phyloP scores from a whole-genome alignment of 352 stramenopile species.

The Phytopythium delawarense region DNA sequence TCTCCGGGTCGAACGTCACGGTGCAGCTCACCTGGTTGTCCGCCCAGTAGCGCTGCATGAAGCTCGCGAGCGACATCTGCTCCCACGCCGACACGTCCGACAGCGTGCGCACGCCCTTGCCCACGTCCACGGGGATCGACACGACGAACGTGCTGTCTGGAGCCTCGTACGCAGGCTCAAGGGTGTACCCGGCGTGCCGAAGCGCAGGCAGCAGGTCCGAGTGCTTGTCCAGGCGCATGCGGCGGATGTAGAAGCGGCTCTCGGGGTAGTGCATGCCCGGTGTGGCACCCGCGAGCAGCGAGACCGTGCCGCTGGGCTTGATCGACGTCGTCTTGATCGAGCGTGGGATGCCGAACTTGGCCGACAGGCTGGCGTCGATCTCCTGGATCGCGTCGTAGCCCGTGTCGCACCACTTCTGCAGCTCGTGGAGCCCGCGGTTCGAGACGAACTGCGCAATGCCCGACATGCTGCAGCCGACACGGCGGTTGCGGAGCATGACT shows the following conservation, averaged over 20 bases:
- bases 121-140: slow-evolving; percentile 88
- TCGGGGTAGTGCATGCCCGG: slow-evolving; percentile 94
- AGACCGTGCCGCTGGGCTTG: slow-evolving; percentile 90
- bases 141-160: slow-evolving; percentile 83
- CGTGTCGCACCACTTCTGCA: slow-evolving; percentile 84
- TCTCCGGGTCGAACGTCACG: slow-evolving; percentile 90
- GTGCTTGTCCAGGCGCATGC: slow-evolving; percentile 81
- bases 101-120: slow-evolving; percentile 81
- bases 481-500: slow-evolving; percentile 91
- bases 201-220: slow-evolving; percentile 81
- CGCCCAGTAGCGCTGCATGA: slow-evolving; percentile 92
- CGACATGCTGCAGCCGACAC: slow-evolving; percentile 91
- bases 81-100: slow-evolving; percentile 90
- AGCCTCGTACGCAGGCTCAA: slow-evolving; percentile 71
- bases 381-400: slow-evolving; percentile 80
- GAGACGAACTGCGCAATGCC: slow-evolving; percentile 92
- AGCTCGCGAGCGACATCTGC: slow-evolving; percentile 89
- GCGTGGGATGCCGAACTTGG: slow-evolving; percentile 70
- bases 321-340: slow-evolving; percentile 94
- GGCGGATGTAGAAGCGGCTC: slow-evolving; percentile 90
- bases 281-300: slow-evolving; percentile 88
- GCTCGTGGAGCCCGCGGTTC: slow-evolving; percentile 64
- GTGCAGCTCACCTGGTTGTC: slow-evolving; percentile 95
- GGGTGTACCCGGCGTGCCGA: slow-evolving; percentile 58
- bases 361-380: slow-evolving; percentile 64